Percentiles rank a stretch among this genome's conserved stretches.
Evolutionary conservation across 768 basidiomycete species (phyloP).

Genomic region (Rubroboletus satanas): DNA sequence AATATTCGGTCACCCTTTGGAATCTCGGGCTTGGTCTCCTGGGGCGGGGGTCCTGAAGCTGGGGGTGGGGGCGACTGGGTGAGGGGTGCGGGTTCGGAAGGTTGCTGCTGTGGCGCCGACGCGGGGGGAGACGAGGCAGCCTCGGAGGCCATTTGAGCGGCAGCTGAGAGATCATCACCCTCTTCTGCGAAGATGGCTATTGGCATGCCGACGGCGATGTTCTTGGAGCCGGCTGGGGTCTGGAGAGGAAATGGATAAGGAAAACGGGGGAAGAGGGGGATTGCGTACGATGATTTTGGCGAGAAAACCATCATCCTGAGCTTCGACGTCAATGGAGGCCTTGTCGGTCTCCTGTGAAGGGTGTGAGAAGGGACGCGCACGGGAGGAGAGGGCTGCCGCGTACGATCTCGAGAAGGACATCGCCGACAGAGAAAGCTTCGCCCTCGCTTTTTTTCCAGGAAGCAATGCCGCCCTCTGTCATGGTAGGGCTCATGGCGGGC

Average conservation of each 20-base stretch:
- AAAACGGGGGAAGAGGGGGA: not conserved
- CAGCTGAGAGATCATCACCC: conserved; percentile 89
- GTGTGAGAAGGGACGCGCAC: conserved; percentile 4
- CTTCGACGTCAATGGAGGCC: conserved; percentile 99
- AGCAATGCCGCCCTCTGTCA: conserved; percentile 99
- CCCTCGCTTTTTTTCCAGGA: conserved; percentile 98
- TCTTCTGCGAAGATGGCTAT: conserved; percentile 94
- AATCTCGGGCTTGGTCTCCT: conserved; percentile 52
- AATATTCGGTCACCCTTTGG: conserved; percentile 80
- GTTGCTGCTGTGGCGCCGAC: conserved; percentile 33
- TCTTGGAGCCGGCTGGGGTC: conserved; percentile 83
- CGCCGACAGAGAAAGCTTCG: conserved; percentile 82
- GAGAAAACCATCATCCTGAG: conserved; percentile 94
- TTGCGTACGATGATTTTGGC: conserved; percentile 90
- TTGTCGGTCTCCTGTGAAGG: conserved; percentile 93
- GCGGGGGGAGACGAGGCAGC: conserved; percentile 41
- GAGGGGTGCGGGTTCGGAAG: conserved; percentile 42
- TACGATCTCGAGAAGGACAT: conserved; percentile 95
- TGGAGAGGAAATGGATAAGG: conserved; percentile 29
- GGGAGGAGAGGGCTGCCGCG: conserved; percentile 25
- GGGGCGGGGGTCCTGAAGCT: conserved; percentile 32
- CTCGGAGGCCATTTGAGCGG: conserved; percentile 66
- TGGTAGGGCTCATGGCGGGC: conserved; percentile 99
- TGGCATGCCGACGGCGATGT: conserved; percentile 76
- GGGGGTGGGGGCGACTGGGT: conserved; percentile 34